These are phyloP conservation scores for Xerocomellus intermedius DNA, from an alignment of 768 basidiomycete species.

Conservation along the genomic window DNA sequence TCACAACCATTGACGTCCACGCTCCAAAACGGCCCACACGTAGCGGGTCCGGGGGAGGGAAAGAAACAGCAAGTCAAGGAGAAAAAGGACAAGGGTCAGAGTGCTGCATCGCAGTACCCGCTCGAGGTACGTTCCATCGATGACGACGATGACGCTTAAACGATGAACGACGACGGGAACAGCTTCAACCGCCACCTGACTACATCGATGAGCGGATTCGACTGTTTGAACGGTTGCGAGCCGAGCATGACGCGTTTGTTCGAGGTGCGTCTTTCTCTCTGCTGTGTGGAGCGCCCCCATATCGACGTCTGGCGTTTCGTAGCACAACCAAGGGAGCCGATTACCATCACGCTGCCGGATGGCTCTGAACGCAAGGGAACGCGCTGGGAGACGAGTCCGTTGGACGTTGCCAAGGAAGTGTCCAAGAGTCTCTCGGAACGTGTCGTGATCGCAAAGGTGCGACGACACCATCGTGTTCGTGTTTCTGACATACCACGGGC, in stretches of 20 bases:
- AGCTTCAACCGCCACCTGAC: constrained; percentile 81
- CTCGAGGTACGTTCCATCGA: constrained; percentile 50
- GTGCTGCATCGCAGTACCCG: constrained; percentile 46
- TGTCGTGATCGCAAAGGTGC: constrained; percentile 89
- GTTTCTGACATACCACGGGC: not conserved
- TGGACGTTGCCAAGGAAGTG: constrained; percentile 86
- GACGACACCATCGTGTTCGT: no score
- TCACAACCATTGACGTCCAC: constrained; percentile 45
- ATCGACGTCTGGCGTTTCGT: not conserved
- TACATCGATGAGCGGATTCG: constrained; percentile 90
- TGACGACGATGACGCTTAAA: not conserved
- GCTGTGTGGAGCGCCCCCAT: not conserved
- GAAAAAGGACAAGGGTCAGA: constrained; percentile 38
- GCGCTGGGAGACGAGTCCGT: constrained; percentile 93
- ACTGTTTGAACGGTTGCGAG: constrained; percentile 85
- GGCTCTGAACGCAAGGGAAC: constrained; percentile 80
- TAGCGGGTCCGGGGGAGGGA: constrained; percentile 34
- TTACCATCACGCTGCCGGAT: constrained; percentile 82
- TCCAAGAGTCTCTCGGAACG: constrained; percentile 86
- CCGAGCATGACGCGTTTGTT: constrained; percentile 77
- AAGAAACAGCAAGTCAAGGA: constrained; percentile 44
- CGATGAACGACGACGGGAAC: not conserved
- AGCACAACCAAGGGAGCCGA: constrained; percentile 80
- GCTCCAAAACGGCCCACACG: constrained; percentile 42
- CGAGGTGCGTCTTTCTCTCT: constrained; percentile 47